phyloP scores from a whole-genome alignment of 192 early-diverging fungal genomes.

The Kappamyces sp. region DNA sequence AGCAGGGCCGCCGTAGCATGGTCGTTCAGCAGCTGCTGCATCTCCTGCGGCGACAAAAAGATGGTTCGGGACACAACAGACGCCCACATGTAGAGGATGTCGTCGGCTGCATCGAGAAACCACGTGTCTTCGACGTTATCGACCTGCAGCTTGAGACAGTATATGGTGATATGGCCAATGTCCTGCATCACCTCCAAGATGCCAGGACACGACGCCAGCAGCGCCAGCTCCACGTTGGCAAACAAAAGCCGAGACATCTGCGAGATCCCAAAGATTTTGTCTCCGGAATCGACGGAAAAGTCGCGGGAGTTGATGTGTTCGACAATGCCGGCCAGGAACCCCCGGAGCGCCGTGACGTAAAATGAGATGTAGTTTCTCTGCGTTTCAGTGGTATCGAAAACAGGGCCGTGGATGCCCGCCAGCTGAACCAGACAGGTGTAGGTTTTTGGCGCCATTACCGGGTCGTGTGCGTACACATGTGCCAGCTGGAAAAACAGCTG shows the following conservation, averaged over 20 bases:
- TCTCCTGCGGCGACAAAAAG: background rate
- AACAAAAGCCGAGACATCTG: slow-evolving; percentile 55
- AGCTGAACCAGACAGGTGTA: slow-evolving; percentile 55
- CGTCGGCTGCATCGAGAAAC: slow-evolving; percentile 14
- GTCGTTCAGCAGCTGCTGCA: slow-evolving; percentile 48
- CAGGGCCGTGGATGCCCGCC: slow-evolving; percentile 50
- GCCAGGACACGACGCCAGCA: slow-evolving; percentile 46
- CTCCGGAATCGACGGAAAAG: slow-evolving; percentile 27
- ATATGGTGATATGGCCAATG: slow-evolving; percentile 47
- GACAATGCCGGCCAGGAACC: slow-evolving; percentile 40
- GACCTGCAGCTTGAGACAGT: slow-evolving; percentile 37
- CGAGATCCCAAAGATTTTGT: slow-evolving; percentile 39
- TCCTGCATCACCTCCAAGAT: slow-evolving; percentile 53
- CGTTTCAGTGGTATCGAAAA: slow-evolving; percentile 41
- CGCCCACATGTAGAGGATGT: slow-evolving; percentile 13
- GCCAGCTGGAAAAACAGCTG: slow-evolving; percentile 59
- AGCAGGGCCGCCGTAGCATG: slow-evolving; percentile 20
- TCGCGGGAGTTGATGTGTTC: slow-evolving; percentile 20
- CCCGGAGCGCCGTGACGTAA: slow-evolving; percentile 47
- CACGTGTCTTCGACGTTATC: slow-evolving; percentile 31
- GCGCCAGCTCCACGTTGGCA: slow-evolving; percentile 39
- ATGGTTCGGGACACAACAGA: slow-evolving; percentile 29
- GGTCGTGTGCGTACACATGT: slow-evolving; percentile 23
- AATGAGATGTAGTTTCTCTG: slow-evolving; percentile 46
- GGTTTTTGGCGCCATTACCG: slow-evolving; percentile 36